Evolutionary conservation across 202 grass and related monocot species (phyloP).

Genomic region (Hordeum pubiflorum): DNA sequence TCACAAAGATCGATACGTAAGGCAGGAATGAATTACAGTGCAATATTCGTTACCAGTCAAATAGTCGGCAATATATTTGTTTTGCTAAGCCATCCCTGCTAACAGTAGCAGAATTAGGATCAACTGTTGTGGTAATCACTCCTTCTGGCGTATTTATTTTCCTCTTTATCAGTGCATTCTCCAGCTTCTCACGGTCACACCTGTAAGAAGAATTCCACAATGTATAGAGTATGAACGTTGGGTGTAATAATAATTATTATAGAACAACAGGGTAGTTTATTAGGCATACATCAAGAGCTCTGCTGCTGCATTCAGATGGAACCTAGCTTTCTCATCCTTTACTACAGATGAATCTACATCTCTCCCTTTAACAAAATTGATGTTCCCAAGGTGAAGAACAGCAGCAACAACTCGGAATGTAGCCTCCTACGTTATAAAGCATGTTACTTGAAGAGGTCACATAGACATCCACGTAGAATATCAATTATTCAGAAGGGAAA

Average conservation of each 20-base stretch:
- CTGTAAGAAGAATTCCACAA: constrained; percentile 28
- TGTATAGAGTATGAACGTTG: background rate
- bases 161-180: constrained; percentile 71
- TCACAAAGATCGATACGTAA: background rate
- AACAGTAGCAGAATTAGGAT: constrained; percentile 76
- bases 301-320: constrained; percentile 76
- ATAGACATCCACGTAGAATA: background rate
- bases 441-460: constrained; percentile 1
- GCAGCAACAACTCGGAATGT: constrained; percentile 86
- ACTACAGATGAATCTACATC: constrained; percentile 82
- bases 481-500: background rate
- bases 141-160: constrained; percentile 92
- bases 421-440: constrained; percentile 47
- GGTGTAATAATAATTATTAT: constrained; percentile 3
- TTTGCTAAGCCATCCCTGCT: constrained; percentile 91
- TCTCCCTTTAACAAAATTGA: constrained; percentile 84
- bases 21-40: background rate
- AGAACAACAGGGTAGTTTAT: constrained; percentile 1
- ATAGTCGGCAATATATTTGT: constrained; percentile 71
- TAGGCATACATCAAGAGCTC: constrained; percentile 74
- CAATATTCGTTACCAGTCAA: constrained; percentile 69
- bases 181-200: constrained; percentile 57
- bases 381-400: constrained; percentile 94
- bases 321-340: constrained; percentile 81
- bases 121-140: constrained; percentile 78